Evolutionary conservation across 2,329 filamentous ascomycete genomes (phyloP).

Genomic region (Alternaria sp.): DNA sequence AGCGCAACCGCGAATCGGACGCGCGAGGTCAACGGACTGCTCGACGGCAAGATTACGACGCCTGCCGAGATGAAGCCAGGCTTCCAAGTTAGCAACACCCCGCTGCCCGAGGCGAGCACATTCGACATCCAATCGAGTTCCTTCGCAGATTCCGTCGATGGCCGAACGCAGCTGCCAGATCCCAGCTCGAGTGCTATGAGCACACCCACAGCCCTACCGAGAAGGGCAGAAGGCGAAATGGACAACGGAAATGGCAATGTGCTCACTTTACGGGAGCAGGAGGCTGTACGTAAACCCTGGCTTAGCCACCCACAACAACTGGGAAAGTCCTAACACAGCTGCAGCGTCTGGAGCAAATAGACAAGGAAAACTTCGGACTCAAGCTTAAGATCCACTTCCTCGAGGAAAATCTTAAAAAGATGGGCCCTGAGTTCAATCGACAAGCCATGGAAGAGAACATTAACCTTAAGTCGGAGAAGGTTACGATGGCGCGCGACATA

Average conservation of each 20-base stretch:
- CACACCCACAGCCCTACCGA: slow-evolving; percentile 78
- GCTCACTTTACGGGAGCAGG: slow-evolving; percentile 90
- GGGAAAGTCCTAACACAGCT: slow-evolving; percentile 10
- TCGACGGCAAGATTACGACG: slow-evolving; percentile 60
- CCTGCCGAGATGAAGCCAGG: slow-evolving; percentile 70
- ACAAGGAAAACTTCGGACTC: slow-evolving; percentile 97
- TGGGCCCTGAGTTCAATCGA: slow-evolving; percentile 88
- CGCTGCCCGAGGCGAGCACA: slow-evolving; percentile 79
- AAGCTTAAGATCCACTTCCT: slow-evolving; percentile 75
- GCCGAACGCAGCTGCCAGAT: slow-evolving; percentile 78
- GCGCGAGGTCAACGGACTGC: slow-evolving; percentile 50
- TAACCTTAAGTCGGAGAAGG: slow-evolving; percentile 90
- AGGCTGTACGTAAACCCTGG: slow-evolving; percentile 68
- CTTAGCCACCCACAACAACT: neutral
- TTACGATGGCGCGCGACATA: slow-evolving; percentile 88
- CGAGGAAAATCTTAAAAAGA: slow-evolving; percentile 86
- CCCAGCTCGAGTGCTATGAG: slow-evolving; percentile 80
- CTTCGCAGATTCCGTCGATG: slow-evolving; percentile 63
- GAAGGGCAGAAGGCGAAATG: slow-evolving; percentile 67
- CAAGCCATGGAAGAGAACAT: slow-evolving; percentile 92
- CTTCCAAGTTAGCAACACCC: slow-evolving; percentile 74
- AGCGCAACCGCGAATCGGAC: slow-evolving; percentile 75
- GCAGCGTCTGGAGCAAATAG: slow-evolving; percentile 85
- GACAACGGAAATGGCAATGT: slow-evolving; percentile 89
- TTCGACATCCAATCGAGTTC: slow-evolving; percentile 55